Conservation (phyloP, 2,329 filamentous ascomycete species). For the Colletotrichum incanum region DNA sequence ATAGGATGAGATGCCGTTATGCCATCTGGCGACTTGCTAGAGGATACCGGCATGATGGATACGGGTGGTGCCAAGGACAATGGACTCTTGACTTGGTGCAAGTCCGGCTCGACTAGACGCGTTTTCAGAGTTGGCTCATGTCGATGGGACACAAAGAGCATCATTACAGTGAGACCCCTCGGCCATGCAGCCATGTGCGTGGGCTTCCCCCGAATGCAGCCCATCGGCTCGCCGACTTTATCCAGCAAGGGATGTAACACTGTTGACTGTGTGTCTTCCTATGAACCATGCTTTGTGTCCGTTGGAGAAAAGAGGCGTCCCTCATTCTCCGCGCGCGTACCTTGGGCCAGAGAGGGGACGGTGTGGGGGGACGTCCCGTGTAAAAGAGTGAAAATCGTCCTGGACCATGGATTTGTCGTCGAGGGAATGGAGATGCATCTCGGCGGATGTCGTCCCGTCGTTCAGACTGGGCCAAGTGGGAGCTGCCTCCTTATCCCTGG, state of each 20-base stretch:
- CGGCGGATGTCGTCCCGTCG: conserved; percentile 45
- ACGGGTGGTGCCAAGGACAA: background rate
- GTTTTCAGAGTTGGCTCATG: background rate
- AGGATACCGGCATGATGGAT: background rate
- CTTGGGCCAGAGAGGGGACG: conserved; percentile 6
- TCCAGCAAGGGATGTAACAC: conserved; percentile 31
- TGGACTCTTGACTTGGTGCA: background rate
- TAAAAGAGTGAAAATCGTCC: too few relatives aligned
- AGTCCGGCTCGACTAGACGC: background rate
- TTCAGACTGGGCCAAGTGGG: conserved; percentile 31
- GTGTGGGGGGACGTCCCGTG: background rate
- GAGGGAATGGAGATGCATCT: conserved; percentile 47
- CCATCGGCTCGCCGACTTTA: background rate
- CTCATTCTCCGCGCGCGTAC: conserved; percentile 24
- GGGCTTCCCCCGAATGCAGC: conserved; percentile 15
- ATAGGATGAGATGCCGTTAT: conserved; percentile 25
- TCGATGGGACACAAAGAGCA: background rate
- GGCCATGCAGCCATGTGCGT: conserved; percentile 11
- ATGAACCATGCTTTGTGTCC: background rate
- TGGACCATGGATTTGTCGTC: conserved; percentile 6
- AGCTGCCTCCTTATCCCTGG: conserved; percentile 15
- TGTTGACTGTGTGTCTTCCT: too few relatives aligned
- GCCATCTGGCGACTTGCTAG: background rate
- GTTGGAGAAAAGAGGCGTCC: conserved; percentile 39
- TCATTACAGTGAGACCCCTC: background rate